Base-by-base conservation (phyloP, 1,139 yeast species). In the Protomyces macrosporus region DNA sequence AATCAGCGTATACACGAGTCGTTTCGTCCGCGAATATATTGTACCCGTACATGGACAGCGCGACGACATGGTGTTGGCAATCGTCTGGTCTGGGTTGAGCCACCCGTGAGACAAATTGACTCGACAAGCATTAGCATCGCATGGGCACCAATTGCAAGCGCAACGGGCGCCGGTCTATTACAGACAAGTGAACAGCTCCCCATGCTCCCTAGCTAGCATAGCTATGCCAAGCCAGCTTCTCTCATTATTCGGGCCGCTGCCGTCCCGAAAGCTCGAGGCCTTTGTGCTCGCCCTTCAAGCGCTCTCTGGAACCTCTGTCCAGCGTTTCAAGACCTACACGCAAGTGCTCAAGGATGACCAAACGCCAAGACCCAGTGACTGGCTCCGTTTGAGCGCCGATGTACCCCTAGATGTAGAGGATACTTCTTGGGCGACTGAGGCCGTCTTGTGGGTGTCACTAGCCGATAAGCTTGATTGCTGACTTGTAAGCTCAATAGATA, bases 331-430 rank as follows among this genome's bases (percentile, higher is more conserved):
- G 53, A 58, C 45, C 35, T 23, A 51, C 33, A 58, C 53, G 14
- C 42, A 58, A 37, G 62, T 58, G 42, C 52, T 39, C 52, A 58
- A 45, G 52, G 62, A 58, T 50, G 56, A 51, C 7, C 12, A 51
- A 4, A 45, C 40, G 40, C 35, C 62, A 14, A 23, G 62, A n/a
- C 55, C 62, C 14, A 37, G 56, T 10, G 56, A 58, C 37, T 58
- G 53, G 42, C 40, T 58, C 2, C 62, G 62, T 1, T 34, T 58
- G n/a, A 16, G 45, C 5, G 34, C 48, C n/a, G 45, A 45, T 39
- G 45, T 35, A 4, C 53, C 45, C 3, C 33, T 16, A 14, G 45
- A 48, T 1, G 53, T 9, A 30, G 45, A 45, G 6, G 45, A 45
- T 35, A 34, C 23, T 4, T 16, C 16, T n/a, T 42, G 48, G 48